Base-by-base conservation (phyloP, 345 rosid genomes). In the Abelmoschus esculentus region DNA sequence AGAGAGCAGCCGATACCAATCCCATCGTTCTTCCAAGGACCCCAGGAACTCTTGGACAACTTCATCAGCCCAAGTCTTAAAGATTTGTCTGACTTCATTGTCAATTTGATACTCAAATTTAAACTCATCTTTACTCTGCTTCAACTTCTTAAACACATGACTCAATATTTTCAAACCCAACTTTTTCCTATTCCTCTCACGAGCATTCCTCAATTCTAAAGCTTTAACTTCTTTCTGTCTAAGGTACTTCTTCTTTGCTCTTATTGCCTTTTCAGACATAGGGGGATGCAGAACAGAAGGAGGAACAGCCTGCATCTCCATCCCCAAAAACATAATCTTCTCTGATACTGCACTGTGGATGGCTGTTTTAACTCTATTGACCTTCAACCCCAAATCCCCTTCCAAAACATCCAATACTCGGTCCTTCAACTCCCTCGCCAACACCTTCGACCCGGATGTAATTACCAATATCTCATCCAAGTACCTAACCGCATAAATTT, bases 241-340 rank as follows among this genome's bases (percentile, higher is more conserved):
- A 67, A 80, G 81, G 74, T 89, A 91, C 81, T 93, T 93, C 77
- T 91, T 93, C 80, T 86, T 84, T 2, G 96, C 97, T 77, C 97
- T 81, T 11, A 91, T 69, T 12, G 90, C 98, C 61, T 93, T 93
- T 71, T 89, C 96, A 4, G 97, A 89, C 85, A 79, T 72, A 54
- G 91, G 95, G 5, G 92, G 96, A 60, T 72, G 85, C 84, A 93
- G 76, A 72, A 93, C 85, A 3, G 95, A 93, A 77, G 97, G 97
- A 0, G 80, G 89, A 53, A 93, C 96, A 52, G 91, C 98, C 82
- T 89, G 98, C 72, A 93, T 77, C 83, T 85, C 92, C 91, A 91
- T 81, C 63, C 89, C 96, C 67, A 91, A 74, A 75, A 93, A 91
- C 11, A 62, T 82, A 52, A 91, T 86, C 81, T 89, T 91, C 80